Percentiles rank a stretch among this genome's conserved stretches.
Conservation (phyloP, 768 basidiomycete genomes). For the Lactarius pseudohatsudake region DNA sequence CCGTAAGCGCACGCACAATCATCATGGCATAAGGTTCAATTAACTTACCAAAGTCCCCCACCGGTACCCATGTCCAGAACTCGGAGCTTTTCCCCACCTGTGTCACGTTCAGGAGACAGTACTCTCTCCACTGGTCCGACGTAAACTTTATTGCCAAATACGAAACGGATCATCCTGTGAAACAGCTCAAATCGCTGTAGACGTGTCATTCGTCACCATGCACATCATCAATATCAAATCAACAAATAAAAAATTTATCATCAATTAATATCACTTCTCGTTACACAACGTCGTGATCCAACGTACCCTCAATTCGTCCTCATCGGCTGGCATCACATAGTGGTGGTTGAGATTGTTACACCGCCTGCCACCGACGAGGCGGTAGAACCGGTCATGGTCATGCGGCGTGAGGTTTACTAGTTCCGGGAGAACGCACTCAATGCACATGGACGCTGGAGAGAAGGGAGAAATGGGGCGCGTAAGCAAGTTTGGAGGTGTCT, state of each 20-base stretch:
- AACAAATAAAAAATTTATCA: too few species aligned
- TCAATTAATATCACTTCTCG: too few species aligned
- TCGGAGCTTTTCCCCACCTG: conserved; percentile 32
- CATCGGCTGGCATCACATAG: conserved; percentile 66
- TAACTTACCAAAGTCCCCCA: conserved; percentile 56
- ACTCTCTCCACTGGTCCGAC: conserved; percentile 62
- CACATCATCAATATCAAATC: neutral
- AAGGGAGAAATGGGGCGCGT: conserved; percentile 11
- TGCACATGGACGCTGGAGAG: conserved; percentile 33
- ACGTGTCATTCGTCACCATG: neutral
- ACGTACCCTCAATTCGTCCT: conserved; percentile 60
- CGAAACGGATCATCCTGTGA: conserved; percentile 66
- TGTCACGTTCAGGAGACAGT: conserved; percentile 41
- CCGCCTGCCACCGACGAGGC: conserved; percentile 49
- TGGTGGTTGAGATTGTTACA: conserved; percentile 55
- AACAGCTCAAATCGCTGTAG: conserved; percentile 59
- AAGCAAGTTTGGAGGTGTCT: conserved; percentile 2
- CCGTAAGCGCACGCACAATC: neutral
- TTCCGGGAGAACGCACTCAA: conserved; percentile 40
- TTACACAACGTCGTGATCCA: neutral
- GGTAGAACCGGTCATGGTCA: conserved; percentile 56
- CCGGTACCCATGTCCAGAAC: conserved; percentile 74
- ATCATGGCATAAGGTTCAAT: conserved; percentile 7
- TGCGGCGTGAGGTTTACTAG: conserved; percentile 37
- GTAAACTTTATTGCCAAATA: conserved; percentile 62